These are phyloP conservation scores for Choiromyces venosus DNA, from an alignment of 495 filamentous ascomycete genomes.

Conservation along the genomic window DNA sequence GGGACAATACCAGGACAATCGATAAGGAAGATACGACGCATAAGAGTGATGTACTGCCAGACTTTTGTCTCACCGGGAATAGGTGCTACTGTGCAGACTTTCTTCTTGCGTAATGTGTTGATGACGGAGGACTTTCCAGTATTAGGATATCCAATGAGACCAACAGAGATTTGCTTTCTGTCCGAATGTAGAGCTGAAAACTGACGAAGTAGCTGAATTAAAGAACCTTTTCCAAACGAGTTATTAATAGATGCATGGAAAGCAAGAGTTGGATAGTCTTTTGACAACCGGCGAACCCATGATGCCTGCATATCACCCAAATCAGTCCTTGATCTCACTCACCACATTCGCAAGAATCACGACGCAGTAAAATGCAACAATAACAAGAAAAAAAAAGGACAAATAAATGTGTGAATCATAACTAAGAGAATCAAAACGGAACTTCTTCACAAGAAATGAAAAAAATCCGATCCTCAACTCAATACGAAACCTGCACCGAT, in stretches of 20 bases:
- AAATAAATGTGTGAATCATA: slow-evolving; percentile 82
- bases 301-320: slow-evolving; percentile 56
- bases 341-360: not conserved
- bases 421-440: slow-evolving; percentile 88
- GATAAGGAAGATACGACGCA: slow-evolving; percentile 95
- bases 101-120: slow-evolving; percentile 86
- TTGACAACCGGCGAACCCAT: slow-evolving; percentile 75
- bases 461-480: slow-evolving; percentile 47
- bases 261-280: slow-evolving; percentile 85
- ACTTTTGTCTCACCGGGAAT: slow-evolving; percentile 95
- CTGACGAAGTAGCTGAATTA: slow-evolving; percentile 77
- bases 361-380: not conserved
- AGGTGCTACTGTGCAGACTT: slow-evolving; percentile 88
- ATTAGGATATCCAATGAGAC: slow-evolving; percentile 82
- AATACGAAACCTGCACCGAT: slow-evolving; percentile 58
- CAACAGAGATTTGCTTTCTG: slow-evolving; percentile 86
- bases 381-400: slow-evolving; percentile 11
- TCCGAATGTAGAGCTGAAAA: slow-evolving; percentile 86
- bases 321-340: not conserved
- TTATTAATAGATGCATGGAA: slow-evolving; percentile 93
- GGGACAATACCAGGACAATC: slow-evolving; percentile 96
- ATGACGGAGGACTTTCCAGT: slow-evolving; percentile 90
- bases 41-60: slow-evolving; percentile 95
- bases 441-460: slow-evolving; percentile 14
- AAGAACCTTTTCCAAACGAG: slow-evolving; percentile 76